phyloP scores from a whole-genome alignment of 805 yeast species.

The Cephaloascus fragrans region DNA sequence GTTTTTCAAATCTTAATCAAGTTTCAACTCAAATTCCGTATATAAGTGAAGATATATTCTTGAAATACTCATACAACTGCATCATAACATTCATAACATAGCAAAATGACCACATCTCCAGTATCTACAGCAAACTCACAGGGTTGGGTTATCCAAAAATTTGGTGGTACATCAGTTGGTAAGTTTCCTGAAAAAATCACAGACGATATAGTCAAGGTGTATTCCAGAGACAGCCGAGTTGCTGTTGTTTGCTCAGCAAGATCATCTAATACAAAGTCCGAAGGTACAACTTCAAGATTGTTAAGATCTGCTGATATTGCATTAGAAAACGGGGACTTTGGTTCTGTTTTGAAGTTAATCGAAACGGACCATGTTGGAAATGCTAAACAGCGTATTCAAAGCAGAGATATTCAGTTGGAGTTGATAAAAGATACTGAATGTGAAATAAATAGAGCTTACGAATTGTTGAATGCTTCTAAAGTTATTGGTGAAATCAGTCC shows the following conservation, averaged over 20 bases:
- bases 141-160: constrained; percentile 65
- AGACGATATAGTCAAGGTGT: constrained; percentile 70
- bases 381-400: constrained; percentile 45
- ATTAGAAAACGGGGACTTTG: constrained; percentile 48
- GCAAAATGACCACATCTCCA: neutral
- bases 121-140: neutral
- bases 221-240: constrained; percentile 50
- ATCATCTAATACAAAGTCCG: constrained; percentile 81
- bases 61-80: no score
- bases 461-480: constrained; percentile 76
- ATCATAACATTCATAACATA: no score
- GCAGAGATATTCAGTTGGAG: constrained; percentile 32
- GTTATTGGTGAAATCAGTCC: constrained; percentile 87
- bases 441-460: constrained; percentile 61
- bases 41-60: no score
- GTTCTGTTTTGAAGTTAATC: constrained; percentile 51
- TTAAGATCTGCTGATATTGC: constrained; percentile 78
- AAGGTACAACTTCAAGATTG: constrained; percentile 90
- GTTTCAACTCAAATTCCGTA: no score
- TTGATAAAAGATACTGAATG: constrained; percentile 49
- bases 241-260: constrained; percentile 97
- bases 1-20: no score
- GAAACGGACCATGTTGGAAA: constrained; percentile 71
- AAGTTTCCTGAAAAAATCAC: constrained; percentile 84
- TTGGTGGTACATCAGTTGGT: constrained; percentile 96